These are phyloP conservation scores for Xylaria sp. DNA, from an alignment of 2,329 filamentous ascomycete genomes.

Conservation along the genomic window DNA sequence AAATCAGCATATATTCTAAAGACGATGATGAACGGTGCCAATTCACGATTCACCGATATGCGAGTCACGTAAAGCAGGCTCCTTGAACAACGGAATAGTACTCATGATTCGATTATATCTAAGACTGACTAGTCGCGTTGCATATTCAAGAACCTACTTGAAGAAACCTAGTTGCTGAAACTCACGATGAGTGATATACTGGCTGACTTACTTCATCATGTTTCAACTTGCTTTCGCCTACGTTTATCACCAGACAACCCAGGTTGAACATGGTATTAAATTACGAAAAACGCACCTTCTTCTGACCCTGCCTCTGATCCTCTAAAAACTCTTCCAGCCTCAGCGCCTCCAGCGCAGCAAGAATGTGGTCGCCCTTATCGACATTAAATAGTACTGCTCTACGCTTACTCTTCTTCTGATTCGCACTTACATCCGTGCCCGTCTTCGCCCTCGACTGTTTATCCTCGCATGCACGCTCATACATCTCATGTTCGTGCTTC, in stretches of 20 bases:
- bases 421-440: neutral
- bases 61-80: neutral
- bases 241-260: no score
- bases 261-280: no score
- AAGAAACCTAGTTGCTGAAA: neutral
- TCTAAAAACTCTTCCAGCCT: constrained; percentile 15
- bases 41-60: neutral
- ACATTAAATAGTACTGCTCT: neutral
- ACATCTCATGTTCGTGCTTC: neutral
- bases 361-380: constrained; percentile 18
- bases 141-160: neutral
- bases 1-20: neutral
- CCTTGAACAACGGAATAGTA: neutral
- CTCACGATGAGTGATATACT: neutral
- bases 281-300: constrained; percentile 7
- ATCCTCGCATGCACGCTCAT: neutral
- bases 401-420: neutral
- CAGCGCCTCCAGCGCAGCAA: constrained; percentile 18
- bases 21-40: no score
- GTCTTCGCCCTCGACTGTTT: neutral
- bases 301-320: neutral
- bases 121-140: neutral
- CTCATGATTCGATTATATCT: neutral
- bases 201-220: no score
- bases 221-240: no score